These are phyloP conservation scores for Dendrobium nobile DNA, from an alignment of 106 monocot species.

Conservation along the genomic window DNA sequence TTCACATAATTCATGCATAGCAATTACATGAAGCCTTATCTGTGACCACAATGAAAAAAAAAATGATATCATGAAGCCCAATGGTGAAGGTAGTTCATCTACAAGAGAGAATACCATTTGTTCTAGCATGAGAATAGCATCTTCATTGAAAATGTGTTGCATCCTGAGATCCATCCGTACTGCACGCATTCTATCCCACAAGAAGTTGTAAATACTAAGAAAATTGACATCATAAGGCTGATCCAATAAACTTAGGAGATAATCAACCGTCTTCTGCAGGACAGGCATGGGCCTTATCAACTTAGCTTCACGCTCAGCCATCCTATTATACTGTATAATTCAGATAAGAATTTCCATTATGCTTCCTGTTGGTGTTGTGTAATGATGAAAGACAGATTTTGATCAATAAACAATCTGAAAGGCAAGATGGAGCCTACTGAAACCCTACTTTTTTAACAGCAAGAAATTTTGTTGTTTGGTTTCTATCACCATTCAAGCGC, in stretches of 20 bases:
- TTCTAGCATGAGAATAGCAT: constrained; percentile 91
- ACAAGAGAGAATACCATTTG: constrained; percentile 63
- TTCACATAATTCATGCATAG: constrained; percentile 96
- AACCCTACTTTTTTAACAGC: constrained; percentile 83
- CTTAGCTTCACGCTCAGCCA: constrained; percentile 68
- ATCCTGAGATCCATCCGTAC: constrained; percentile 96
- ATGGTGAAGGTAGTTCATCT: neutral
- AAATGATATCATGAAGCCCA: neutral
- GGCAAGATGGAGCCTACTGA: constrained; percentile 7
- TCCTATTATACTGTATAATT: constrained; percentile 90
- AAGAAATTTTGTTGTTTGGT: constrained; percentile 77
- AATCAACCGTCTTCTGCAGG: constrained; percentile 78
- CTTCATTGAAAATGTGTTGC: constrained; percentile 87
- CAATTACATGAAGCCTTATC: constrained; percentile 96
- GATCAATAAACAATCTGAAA: constrained; percentile 13
- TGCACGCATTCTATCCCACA: constrained; percentile 98
- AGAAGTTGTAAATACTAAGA: constrained; percentile 80
- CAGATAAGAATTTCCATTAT: constrained; percentile 63
- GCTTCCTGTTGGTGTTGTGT: constrained; percentile 24
- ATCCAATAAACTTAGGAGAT: constrained; percentile 78
- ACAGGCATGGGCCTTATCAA: constrained; percentile 92
- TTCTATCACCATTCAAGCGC: constrained; percentile 83
- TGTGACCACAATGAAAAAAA: constrained; percentile 17
- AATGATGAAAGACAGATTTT: constrained; percentile 24
- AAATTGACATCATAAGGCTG: constrained; percentile 75